Conservation (phyloP, 768 basidiomycete genomes). For the button mushroom (Agaricus bisporus) region DNA sequence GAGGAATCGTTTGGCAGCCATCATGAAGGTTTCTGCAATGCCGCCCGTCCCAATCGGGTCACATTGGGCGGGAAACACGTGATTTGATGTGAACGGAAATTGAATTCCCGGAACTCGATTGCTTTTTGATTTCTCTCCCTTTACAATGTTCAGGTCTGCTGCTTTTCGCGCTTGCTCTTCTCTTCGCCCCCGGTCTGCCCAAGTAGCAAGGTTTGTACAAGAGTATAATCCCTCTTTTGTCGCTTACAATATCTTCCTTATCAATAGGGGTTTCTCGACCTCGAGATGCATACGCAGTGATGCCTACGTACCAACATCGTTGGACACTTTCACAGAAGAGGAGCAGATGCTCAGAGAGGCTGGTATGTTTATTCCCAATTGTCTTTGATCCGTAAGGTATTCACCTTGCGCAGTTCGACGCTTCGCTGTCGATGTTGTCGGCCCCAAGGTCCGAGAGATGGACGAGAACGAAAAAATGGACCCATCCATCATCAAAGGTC, state of each 20-base stretch:
- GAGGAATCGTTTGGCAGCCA: conserved; percentile 35
- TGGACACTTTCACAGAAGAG: conserved; percentile 88
- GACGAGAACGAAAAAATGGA: conserved; percentile 98
- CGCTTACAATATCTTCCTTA: background rate
- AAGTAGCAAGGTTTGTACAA: conserved; percentile 6
- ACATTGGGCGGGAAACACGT: conserved; percentile 16
- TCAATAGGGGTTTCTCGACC: conserved; percentile 30
- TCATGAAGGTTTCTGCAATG: conserved; percentile 14
- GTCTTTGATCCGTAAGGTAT: background rate
- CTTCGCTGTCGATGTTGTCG: conserved; percentile 86
- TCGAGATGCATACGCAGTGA: conserved; percentile 27
- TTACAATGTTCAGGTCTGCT: conserved; percentile 21
- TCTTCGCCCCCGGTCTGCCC: conserved; percentile 5
- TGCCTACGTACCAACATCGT: conserved; percentile 37
- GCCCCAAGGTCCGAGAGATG: conserved; percentile 92
- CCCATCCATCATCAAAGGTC: conserved; percentile 71
- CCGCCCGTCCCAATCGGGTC: conserved; percentile 8
- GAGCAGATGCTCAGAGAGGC: conserved; percentile 91
- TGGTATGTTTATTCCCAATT: conserved; percentile 40
- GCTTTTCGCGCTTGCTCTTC: conserved; percentile 15
- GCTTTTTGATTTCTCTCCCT: background rate
- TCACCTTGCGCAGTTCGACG: conserved; percentile 53
- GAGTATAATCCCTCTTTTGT: background rate
- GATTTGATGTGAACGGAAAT: conserved; percentile 9
- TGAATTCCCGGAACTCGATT: background rate